Evolutionary conservation across 768 basidiomycete species (phyloP), one percentile per base, ranked within the genome.

Genomic region (Boletus vinaceobasis): DNA sequence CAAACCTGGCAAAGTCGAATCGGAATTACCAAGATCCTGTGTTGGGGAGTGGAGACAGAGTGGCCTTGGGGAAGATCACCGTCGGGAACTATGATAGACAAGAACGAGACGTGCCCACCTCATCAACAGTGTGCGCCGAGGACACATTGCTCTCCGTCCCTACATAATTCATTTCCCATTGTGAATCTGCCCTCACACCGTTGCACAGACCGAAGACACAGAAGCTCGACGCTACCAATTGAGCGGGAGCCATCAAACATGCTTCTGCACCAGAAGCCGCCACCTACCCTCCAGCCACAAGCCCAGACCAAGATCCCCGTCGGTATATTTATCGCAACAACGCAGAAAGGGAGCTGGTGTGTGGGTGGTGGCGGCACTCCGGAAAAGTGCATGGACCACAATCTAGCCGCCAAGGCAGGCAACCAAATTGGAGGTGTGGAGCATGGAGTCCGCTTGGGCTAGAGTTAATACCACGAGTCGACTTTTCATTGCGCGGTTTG

Each of bases 351-450:
- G 14, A 33, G 4, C 11, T 21, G 14, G 19, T 17, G 26, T 21
- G 23, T 36, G 23, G 2, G 5, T 10, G 21, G 10, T 17, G 15
- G 23, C 31, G 5, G 44, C 32, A 19, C 59, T 50, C 59, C 59
- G 50, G 37, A 32, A 7, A 32, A 19, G 32, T 3, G 23, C n/a
- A 47, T 23, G 21, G 31, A 59, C 26, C 26, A 21, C 26, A 36
- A 31, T 60, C 37, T 29, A 35, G 45, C 32, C 39, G 23, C 21
- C 33, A n/a, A 19, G 17, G 33, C 17, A 27, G 43, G 9, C 10
- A 10, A 33, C 15, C 33, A 21, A n/a, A 27, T 27, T 40, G 50
- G 53, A 47, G 36, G n/a, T 15, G 7, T 59, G 58, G 52, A 38
- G 48, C n/a, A 29, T 32, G 52, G 46, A 48, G 37, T 27, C 6